Base-by-base conservation (phyloP, 1,139 yeast species). In the Kluyveromyces marxianus region DNA sequence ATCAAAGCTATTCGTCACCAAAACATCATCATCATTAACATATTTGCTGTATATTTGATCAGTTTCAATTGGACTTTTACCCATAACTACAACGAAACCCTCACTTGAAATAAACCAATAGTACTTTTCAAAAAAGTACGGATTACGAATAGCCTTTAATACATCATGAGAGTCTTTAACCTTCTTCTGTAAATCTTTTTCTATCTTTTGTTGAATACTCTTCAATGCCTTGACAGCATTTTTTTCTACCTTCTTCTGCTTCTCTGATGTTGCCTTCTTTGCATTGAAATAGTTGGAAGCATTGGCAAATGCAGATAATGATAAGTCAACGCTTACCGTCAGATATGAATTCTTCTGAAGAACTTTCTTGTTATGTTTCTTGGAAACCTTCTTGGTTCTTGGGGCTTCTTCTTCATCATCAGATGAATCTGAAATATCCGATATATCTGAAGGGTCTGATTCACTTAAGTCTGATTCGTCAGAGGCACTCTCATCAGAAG, bases 91-190 rank as follows among this genome's bases (percentile, higher is more conserved):
- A 45, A 92, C 69, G 58, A 86, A 89, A 0, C 95, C 95, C 61
- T 92, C 97, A 52, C 83, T 82, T 0, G 96, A 77, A 30, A 89
- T 74, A 60, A 92, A 92, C 98, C 98, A 92, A 59, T 72, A 81
- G 62, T 84, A 92, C 63, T 92, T 92, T 60, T 92, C 98, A 68
- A 94, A 94, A 86, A 97, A 90, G 57, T 72, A 83, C 41, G 88
- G 87, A 4, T 78, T 75, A 44, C 97, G 74, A 31, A 84, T 70
- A 35, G 76, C 80, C 51, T 78, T 82, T 49, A 88, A 70, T 2
- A 77, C 72, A 39, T 79, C 83, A 48, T 74, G 76, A 48, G 83
- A 82, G 47, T 77, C 78, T 48, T 83, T 84, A 57, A 84, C 72
- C 40, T 79, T 75, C 56, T 75, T 79, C 46, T 78, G 77, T 55